Conservation (phyloP, 768 basidiomycete genomes). For the Kwoniella sp. region DNA sequence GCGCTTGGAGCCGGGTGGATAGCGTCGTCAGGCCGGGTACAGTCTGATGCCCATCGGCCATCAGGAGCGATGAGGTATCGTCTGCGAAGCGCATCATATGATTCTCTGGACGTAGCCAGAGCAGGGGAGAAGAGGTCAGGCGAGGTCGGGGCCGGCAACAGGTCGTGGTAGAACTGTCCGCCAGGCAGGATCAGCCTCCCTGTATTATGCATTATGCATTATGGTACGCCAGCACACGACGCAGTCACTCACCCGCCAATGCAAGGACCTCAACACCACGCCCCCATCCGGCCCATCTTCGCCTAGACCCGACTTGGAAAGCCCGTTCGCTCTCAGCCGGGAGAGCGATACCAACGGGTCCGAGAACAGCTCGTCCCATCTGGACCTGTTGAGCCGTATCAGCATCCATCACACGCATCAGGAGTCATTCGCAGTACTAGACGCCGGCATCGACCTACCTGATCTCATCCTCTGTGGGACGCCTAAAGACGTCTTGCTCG, state of each 20-base stretch:
- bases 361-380: constrained; percentile 27
- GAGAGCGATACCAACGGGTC: constrained; percentile 37
- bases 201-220: neutral
- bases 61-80: constrained; percentile 47
- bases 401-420: neutral
- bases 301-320: constrained; percentile 30
- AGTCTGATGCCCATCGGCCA: constrained; percentile 48
- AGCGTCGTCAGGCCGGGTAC: constrained; percentile 26
- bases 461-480: constrained; percentile 7
- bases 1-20: neutral
- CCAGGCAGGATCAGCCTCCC: neutral
- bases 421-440: neutral
- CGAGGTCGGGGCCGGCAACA: constrained; percentile 37
- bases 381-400: constrained; percentile 7
- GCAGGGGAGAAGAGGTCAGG: constrained; percentile 28
- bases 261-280: constrained; percentile 38
- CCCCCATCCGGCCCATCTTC: constrained; percentile 27
- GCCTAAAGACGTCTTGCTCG: constrained; percentile 11
- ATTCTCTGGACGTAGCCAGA: constrained; percentile 17
- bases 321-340: constrained; percentile 19
- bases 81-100: constrained; percentile 30
- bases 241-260: constrained; percentile 41
- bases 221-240: neutral
- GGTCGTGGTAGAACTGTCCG: constrained; percentile 32
- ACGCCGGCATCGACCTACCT: neutral